Conservation (phyloP, 176 grass and related monocot species). For the Paspalum vaginatum region DNA sequence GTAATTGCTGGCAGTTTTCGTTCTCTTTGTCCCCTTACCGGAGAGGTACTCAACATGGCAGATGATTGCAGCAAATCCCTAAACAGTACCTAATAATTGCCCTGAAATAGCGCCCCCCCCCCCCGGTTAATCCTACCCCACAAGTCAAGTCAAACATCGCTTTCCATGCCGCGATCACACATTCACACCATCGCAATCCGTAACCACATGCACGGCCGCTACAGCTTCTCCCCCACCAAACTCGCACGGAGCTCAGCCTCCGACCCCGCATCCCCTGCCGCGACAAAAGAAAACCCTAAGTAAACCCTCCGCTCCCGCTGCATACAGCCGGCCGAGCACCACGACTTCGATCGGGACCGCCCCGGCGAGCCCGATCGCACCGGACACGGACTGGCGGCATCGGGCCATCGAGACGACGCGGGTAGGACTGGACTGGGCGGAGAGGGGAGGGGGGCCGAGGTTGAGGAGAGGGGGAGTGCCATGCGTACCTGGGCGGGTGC, state of each 20-base stretch:
- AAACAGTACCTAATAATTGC: slow-evolving; percentile 30
- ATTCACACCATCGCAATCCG: slow-evolving; percentile 22
- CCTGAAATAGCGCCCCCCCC: background rate
- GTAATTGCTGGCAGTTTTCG: too few species aligned
- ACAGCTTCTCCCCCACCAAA: slow-evolving; percentile 8
- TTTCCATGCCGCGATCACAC: slow-evolving; percentile 10
- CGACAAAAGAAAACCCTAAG: slow-evolving; percentile 49
- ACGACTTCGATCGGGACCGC: background rate
- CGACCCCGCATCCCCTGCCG: background rate
- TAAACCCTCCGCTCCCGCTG: slow-evolving; percentile 23
- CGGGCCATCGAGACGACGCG: slow-evolving; percentile 1
- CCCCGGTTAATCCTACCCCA: slow-evolving; percentile 23
- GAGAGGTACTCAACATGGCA: background rate
- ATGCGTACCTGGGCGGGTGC: slow-evolving; percentile 40
- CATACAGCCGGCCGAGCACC: background rate
- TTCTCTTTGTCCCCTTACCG: too few species aligned
- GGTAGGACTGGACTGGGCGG: background rate
- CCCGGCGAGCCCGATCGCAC: slow-evolving; percentile 16
- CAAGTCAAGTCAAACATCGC: slow-evolving; percentile 26
- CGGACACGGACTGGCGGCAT: background rate
- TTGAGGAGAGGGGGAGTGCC: background rate
- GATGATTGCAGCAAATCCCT: slow-evolving; percentile 5
- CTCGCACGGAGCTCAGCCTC: background rate
- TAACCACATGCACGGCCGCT: slow-evolving; percentile 4
- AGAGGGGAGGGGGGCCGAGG: background rate